Conservation (phyloP, 495 filamentous ascomycete genomes). For the Amorphotheca resinae region DNA sequence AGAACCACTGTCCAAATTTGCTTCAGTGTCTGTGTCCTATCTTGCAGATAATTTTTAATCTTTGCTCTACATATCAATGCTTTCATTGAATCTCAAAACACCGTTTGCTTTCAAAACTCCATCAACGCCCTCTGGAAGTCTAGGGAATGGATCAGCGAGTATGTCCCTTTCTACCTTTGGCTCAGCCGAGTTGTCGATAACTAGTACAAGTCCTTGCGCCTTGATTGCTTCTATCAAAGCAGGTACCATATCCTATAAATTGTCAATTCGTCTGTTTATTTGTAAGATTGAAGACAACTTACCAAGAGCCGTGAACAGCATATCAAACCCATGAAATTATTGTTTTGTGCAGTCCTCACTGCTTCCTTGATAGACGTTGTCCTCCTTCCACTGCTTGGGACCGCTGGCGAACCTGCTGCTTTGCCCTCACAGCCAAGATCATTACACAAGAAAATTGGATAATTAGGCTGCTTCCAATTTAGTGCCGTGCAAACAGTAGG, state of each 20-base stretch:
- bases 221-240: slow-evolving; percentile 88
- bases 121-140: slow-evolving; percentile 58
- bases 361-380: slow-evolving; percentile 87
- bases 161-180: slow-evolving; percentile 12
- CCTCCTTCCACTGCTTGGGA: slow-evolving; percentile 52
- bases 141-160: slow-evolving; percentile 30
- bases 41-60: neutral
- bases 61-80: slow-evolving; percentile 69
- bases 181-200: slow-evolving; percentile 67
- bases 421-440: slow-evolving; percentile 53
- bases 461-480: slow-evolving; percentile 99
- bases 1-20: neutral
- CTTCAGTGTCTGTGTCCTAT: neutral
- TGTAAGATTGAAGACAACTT: slow-evolving; percentile 23
- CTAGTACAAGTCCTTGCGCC: slow-evolving; percentile 79
- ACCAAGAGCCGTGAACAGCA: slow-evolving; percentile 79
- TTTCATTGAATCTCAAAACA: slow-evolving; percentile 83
- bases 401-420: slow-evolving; percentile 16
- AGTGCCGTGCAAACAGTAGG: slow-evolving; percentile 77
- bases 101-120: slow-evolving; percentile 76
- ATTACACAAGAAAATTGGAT: slow-evolving; percentile 90
- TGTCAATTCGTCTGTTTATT: slow-evolving; percentile 24
- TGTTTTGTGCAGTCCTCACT: slow-evolving; percentile 82
- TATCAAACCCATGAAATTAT: slow-evolving; percentile 96
- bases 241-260: slow-evolving; percentile 70